phyloP scores from a whole-genome alignment of 2,329 filamentous ascomycete species.

The Phialophora tarda region DNA sequence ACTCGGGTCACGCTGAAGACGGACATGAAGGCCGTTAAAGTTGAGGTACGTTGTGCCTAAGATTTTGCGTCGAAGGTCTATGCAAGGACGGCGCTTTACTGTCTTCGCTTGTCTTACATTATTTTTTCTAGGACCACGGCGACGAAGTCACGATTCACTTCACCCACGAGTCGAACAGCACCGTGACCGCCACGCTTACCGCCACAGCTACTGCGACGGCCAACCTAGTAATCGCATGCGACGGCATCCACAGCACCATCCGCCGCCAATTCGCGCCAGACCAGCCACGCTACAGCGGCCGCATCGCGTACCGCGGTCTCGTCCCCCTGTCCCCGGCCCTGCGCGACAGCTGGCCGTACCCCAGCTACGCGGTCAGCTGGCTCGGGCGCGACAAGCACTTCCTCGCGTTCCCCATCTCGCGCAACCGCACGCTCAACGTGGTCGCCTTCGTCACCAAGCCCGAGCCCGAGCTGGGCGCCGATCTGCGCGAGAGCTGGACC shows the following conservation, averaged over 20 bases:
- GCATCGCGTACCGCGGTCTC: slow-evolving; percentile 28
- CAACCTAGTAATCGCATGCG: slow-evolving; percentile 37
- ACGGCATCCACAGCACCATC: slow-evolving; percentile 38
- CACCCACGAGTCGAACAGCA: slow-evolving; percentile 10
- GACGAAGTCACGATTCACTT: slow-evolving; percentile 35
- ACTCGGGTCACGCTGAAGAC: slow-evolving; percentile 7
- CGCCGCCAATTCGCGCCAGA: slow-evolving; percentile 13
- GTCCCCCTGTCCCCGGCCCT: slow-evolving; percentile 17
- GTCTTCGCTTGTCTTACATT: not conserved
- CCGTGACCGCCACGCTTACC: not conserved
- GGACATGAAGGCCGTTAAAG: slow-evolving; percentile 13
- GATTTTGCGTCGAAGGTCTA: not conserved
- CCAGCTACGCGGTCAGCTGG: slow-evolving; percentile 43
- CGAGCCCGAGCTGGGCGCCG: slow-evolving; percentile 43
- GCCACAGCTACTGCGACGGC: slow-evolving; percentile 22
- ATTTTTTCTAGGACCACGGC: slow-evolving; percentile 9
- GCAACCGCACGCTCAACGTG: slow-evolving; percentile 46
- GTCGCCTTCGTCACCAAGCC: slow-evolving; percentile 46
- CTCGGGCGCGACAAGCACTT: slow-evolving; percentile 47
- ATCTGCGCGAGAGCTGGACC: slow-evolving; percentile 48
- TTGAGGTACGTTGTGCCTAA: slow-evolving; percentile 2
- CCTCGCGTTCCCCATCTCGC: slow-evolving; percentile 47
- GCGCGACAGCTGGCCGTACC: slow-evolving; percentile 37
- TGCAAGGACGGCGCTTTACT: too few relatives aligned
- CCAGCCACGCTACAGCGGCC: slow-evolving; percentile 27